Percentiles rank a stretch among this genome's conserved stretches.
phyloP scores from a whole-genome alignment of 768 basidiomycete genomes.

The Tylopilus sp. region DNA sequence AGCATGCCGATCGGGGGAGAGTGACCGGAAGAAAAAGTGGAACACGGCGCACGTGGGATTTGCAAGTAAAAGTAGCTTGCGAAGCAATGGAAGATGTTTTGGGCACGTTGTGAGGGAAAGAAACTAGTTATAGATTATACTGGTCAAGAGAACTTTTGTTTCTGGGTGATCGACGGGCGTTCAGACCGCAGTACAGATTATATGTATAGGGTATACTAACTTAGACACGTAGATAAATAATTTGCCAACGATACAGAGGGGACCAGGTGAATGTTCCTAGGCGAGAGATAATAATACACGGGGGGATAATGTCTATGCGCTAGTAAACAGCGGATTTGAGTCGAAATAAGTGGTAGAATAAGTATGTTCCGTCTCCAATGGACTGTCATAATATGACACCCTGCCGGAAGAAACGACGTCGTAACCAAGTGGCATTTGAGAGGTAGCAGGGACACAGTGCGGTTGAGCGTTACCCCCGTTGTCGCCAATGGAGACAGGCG shows the following conservation, averaged over 20 bases:
- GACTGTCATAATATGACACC: constrained; percentile 28
- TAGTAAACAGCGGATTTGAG: constrained; percentile 21
- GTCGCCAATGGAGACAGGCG: constrained; percentile 17
- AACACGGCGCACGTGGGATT: background rate
- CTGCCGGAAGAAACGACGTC: constrained; percentile 23
- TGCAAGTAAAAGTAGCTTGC: background rate
- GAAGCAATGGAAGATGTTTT: background rate
- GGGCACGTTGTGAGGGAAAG: constrained; percentile 1
- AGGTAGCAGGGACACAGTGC: constrained; percentile 19
- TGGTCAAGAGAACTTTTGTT: constrained; percentile 1
- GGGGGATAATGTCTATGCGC: constrained; percentile 14
- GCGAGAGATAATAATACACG: constrained; percentile 11
- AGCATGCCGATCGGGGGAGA: background rate
- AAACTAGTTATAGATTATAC: background rate
- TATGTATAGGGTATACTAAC: constrained; percentile 16
- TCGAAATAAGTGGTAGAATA: constrained; percentile 23
- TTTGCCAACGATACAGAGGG: constrained; percentile 25
- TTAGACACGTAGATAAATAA: constrained; percentile 21
- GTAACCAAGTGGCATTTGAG: constrained; percentile 20
- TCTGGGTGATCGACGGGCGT: constrained; percentile 3
- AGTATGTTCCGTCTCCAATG: constrained; percentile 20
- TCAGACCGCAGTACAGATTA: constrained; percentile 17
- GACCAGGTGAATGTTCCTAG: constrained; percentile 14
- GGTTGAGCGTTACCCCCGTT: constrained; percentile 12
- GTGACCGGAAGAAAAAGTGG: background rate